Evolutionary conservation across 208 protist genomes (phyloP).

Genomic region (Naegleria fowleri): DNA sequence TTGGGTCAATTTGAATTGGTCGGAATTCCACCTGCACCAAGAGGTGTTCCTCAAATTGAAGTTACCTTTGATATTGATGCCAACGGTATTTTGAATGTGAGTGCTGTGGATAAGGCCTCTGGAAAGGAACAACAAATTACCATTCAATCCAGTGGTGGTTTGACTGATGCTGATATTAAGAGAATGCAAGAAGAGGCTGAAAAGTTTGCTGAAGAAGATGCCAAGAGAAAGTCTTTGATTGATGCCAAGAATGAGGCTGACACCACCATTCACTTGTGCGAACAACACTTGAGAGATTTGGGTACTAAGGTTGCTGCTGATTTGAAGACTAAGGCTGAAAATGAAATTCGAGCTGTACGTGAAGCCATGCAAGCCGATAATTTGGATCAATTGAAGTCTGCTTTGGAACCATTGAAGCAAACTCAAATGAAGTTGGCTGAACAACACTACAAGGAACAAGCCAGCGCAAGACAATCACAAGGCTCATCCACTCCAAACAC

Average conservation of each 20-base stretch:
- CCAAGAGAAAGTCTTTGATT: slow-evolving; percentile 59
- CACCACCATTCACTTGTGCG: slow-evolving; percentile 54
- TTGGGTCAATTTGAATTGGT: slow-evolving; percentile 86
- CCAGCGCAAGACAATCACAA: not conserved
- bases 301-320: not conserved
- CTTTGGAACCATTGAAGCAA: not conserved
- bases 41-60: slow-evolving; percentile 90
- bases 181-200: slow-evolving; percentile 73
- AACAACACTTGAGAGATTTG: slow-evolving; percentile 62
- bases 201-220: slow-evolving; percentile 65
- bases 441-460: not conserved
- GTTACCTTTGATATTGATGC: slow-evolving; percentile 95
- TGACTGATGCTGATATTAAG: slow-evolving; percentile 71
- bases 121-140: slow-evolving; percentile 89
- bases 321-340: not conserved
- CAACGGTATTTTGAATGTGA: slow-evolving; percentile 94
- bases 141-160: slow-evolving; percentile 74
- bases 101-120: slow-evolving; percentile 86
- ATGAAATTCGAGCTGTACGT: not conserved
- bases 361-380: not conserved
- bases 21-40: slow-evolving; percentile 81
- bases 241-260: slow-evolving; percentile 76
- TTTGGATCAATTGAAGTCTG: not conserved
- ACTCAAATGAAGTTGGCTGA: slow-evolving; percentile 7
- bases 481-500: not conserved